phyloP scores from a whole-genome alignment of 2,329 filamentous ascomycete genomes.

The Zymoseptoria ardabiliae region DNA sequence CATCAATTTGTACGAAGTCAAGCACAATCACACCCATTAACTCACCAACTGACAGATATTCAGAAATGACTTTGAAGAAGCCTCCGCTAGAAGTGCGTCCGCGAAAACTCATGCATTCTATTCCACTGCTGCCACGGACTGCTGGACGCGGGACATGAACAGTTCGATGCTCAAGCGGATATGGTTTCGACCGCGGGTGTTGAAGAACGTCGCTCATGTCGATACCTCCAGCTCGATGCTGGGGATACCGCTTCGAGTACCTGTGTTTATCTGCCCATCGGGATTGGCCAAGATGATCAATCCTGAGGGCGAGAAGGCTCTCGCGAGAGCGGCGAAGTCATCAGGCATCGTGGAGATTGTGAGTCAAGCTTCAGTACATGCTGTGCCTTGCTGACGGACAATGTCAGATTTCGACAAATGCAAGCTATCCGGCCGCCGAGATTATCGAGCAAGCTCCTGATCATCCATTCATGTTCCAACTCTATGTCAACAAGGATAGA shows the following conservation, averaged over 20 bases:
- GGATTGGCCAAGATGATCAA: slow-evolving; percentile 30
- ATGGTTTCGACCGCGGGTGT: slow-evolving; percentile 21
- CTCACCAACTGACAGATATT: slow-evolving; percentile 1
- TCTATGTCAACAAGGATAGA: slow-evolving; percentile 55
- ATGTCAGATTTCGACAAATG: slow-evolving; percentile 23
- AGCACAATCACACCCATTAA: slow-evolving; percentile 3
- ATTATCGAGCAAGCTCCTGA: slow-evolving; percentile 21
- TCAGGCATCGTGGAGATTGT: slow-evolving; percentile 22
- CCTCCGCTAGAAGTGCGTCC: slow-evolving; percentile 12
- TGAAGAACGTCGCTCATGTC: slow-evolving; percentile 17
- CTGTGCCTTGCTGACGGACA: neutral
- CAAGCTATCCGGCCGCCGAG: slow-evolving; percentile 25
- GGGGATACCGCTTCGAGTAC: slow-evolving; percentile 19
- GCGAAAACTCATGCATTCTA: slow-evolving; percentile 21
- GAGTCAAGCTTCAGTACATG: neutral
- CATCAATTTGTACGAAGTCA: slow-evolving; percentile 29
- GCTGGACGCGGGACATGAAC: slow-evolving; percentile 19
- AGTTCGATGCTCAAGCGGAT: slow-evolving; percentile 14
- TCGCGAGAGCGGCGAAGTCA: slow-evolving; percentile 23
- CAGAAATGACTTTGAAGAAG: slow-evolving; percentile 19
- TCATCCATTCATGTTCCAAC: slow-evolving; percentile 49
- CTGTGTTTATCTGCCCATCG: slow-evolving; percentile 31
- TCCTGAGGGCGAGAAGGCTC: slow-evolving; percentile 29
- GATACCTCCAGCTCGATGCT: slow-evolving; percentile 20
- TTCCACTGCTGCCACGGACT: slow-evolving; percentile 19